A percentile compares a stretch with the other conserved stretches of the same genome.
These are phyloP conservation scores for Scutellaria barbata DNA, from an alignment of 257 asterid genomes.

Conservation along the genomic window DNA sequence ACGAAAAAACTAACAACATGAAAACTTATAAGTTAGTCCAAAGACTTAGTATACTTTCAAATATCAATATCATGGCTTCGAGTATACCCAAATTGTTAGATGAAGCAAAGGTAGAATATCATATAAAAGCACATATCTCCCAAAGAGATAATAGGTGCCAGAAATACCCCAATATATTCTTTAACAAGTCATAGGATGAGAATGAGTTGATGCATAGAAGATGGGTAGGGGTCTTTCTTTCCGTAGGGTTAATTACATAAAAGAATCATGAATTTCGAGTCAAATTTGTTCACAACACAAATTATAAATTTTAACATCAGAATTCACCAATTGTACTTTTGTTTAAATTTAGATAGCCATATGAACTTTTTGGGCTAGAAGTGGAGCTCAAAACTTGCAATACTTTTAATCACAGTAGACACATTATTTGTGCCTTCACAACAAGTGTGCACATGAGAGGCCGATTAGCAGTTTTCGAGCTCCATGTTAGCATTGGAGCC, in stretches of 20 bases:
- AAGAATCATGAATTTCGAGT: too few relatives aligned
- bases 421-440: too few relatives aligned
- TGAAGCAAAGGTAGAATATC: conserved; percentile 2
- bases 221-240: neutral
- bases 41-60: neutral
- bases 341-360: too few relatives aligned
- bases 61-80: conserved; percentile 6
- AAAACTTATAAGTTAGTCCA: neutral
- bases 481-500: too few relatives aligned
- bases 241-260: neutral
- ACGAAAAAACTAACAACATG: neutral
- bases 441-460: too few relatives aligned
- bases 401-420: too few relatives aligned
- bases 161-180: conserved; percentile 3
- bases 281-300: too few relatives aligned
- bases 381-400: too few relatives aligned
- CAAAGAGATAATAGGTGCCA: conserved; percentile 8
- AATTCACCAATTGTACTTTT: too few relatives aligned
- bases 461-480: too few relatives aligned
- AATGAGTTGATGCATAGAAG: neutral
- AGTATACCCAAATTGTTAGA: neutral
- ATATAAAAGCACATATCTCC: conserved; percentile 1
- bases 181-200: conserved; percentile 15
- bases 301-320: too few relatives aligned
- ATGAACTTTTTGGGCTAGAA: too few relatives aligned